Base-by-base conservation (phyloP, 1,139 yeast genomes). In the Saccharomyces uvarum region DNA sequence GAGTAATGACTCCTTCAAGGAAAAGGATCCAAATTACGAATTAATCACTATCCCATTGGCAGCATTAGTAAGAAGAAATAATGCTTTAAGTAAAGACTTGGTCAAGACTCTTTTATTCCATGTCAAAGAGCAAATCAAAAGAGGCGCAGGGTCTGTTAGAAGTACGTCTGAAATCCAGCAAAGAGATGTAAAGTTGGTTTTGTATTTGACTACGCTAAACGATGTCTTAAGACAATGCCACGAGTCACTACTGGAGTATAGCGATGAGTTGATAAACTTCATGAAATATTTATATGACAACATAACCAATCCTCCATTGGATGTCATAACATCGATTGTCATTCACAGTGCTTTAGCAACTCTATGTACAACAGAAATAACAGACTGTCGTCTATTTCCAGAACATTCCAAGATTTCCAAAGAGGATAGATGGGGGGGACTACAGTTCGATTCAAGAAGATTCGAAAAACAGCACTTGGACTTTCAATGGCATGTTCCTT, bases 71-170 rank as follows among this genome's bases (percentile, higher is more conserved):
- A 82, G 82, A 59, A 79, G 88, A 49, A 80, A 84, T 51, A 53
- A 54, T 4, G 16, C 51, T 0, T 51, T 63, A 27, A 62, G 88
- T 85, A 1, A 64, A 65, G 41, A 54, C 13, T 59, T 70, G 16
- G 68, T 72, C 52, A 53, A 58, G 1, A 57, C 56, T 7, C 52
- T 73, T 29, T 58, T 64, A 21, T 57, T 53, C 27, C 59, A 78
- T 56, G 83, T 91, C 38, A 75, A 76, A 51, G 82, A 80, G 29
- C 97, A 93, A 65, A 77, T 93, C 24, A 76, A 75, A n/a, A 91
- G 86, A 62, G 88, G 91, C 61, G 97, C 98, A 0, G 98, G 97
- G 1, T 74, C 81, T 0, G 74, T 84, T 0, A 79, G 97, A 65
- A 81, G 83, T 19, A 85, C 87, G 0, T 76, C 80, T 3, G 90